phyloP scores from a whole-genome alignment of 2,329 filamentous ascomycete species.

The Lasiodiplodia citricola region DNA sequence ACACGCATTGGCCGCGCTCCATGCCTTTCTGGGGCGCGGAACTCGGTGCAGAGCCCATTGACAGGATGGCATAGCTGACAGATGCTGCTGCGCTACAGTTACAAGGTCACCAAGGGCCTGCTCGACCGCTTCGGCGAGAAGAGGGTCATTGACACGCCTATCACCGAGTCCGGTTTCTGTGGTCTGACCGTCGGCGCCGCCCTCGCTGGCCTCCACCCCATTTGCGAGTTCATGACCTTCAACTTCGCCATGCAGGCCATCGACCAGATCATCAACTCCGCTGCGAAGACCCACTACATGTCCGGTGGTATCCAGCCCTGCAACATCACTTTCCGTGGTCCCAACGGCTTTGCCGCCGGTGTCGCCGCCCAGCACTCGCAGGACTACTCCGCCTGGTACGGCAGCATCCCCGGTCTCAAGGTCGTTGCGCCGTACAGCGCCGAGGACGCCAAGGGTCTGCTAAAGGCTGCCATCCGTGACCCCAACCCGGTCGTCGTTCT shows the following conservation, averaged over 20 bases:
- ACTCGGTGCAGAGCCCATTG: not conserved
- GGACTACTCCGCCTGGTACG: constrained; percentile 99
- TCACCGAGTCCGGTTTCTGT: constrained; percentile 94
- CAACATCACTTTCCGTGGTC: constrained; percentile 99
- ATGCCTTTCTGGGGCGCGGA: not conserved
- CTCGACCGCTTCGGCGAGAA: constrained; percentile 96
- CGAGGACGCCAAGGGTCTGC: constrained; percentile 96
- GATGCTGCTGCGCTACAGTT: constrained; percentile 54
- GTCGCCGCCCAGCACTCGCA: constrained; percentile 98
- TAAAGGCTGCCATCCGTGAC: constrained; percentile 97
- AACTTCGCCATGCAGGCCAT: constrained; percentile 99
- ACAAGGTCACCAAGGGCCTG: constrained; percentile 99
- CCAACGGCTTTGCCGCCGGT: constrained; percentile 96
- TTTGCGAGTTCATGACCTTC: constrained; percentile 99
- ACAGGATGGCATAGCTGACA: constrained; percentile 43
- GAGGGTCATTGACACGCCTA: constrained; percentile 96
- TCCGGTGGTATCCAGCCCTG: constrained; percentile 99
- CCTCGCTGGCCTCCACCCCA: constrained; percentile 88
- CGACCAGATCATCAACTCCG: constrained; percentile 99
- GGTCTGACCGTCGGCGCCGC: constrained; percentile 95
- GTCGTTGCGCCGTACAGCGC: constrained; percentile 95
- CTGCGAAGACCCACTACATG: constrained; percentile 99
- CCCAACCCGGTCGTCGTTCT: constrained; percentile 89
- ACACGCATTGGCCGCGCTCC: constrained; percentile 7
- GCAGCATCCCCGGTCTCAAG: constrained; percentile 95